Evolutionary conservation across 495 filamentous ascomycete genomes (phyloP).

Genomic region (Trichoderma parareesei): DNA sequence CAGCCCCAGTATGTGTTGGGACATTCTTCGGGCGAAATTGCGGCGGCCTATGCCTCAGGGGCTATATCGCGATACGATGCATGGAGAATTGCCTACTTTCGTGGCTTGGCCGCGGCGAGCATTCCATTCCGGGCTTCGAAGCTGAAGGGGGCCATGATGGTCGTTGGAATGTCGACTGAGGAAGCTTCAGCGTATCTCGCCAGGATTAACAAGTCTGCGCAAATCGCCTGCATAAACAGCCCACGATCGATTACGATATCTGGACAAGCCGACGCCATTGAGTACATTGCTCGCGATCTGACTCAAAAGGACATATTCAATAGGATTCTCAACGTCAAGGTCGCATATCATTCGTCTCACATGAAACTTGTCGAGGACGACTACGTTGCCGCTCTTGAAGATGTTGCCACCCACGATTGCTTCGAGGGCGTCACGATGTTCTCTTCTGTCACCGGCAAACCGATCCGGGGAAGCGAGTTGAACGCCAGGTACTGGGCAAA

Average conservation of each 20-base stretch:
- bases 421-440: constrained; percentile 25
- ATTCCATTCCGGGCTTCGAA: constrained; percentile 16
- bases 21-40: constrained; percentile 56
- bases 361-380: constrained; percentile 32
- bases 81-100: constrained; percentile 42
- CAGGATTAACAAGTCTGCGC: constrained; percentile 19
- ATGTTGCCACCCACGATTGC: constrained; percentile 14
- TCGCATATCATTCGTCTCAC: constrained; percentile 39
- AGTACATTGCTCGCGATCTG: constrained; percentile 21
- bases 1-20: constrained; percentile 41
- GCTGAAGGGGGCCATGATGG: constrained; percentile 35
- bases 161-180: constrained; percentile 26
- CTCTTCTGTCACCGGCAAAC: constrained; percentile 31
- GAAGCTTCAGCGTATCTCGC: constrained; percentile 24
- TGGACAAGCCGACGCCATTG: constrained; percentile 30
- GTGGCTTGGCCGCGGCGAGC: constrained; percentile 22
- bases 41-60: constrained; percentile 37
- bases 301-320: constrained; percentile 24
- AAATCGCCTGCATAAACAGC: constrained; percentile 42
- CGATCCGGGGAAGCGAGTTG: constrained; percentile 7
- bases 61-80: constrained; percentile 34
- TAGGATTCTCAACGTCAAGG: constrained; percentile 28
- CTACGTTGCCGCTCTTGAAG: constrained; percentile 23
- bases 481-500: constrained; percentile 28
- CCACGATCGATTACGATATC: constrained; percentile 39